Evolutionary conservation across 2,329 filamentous ascomycete genomes (phyloP).

Genomic region (Diaporthe citri): DNA sequence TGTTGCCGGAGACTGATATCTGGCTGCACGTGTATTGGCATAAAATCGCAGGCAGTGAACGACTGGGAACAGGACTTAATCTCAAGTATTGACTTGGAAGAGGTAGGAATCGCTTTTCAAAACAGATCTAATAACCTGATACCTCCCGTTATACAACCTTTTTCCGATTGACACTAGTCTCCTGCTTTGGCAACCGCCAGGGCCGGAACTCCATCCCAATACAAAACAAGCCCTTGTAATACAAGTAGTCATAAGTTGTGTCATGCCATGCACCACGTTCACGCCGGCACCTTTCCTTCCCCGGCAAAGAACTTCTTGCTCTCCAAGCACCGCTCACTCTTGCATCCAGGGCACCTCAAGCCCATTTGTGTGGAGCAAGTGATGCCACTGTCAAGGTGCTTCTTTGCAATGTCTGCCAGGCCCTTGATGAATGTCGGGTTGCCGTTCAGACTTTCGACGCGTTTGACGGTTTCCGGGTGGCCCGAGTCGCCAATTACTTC

Average conservation of each 20-base stretch:
- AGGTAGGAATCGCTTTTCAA: background rate
- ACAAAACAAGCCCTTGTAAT: background rate
- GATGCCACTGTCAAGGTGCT: slow-evolving; percentile 78
- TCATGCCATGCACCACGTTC: background rate
- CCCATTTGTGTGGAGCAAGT: slow-evolving; percentile 87
- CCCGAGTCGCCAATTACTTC: slow-evolving; percentile 94
- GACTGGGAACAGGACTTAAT: background rate
- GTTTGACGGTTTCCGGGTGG: slow-evolving; percentile 83
- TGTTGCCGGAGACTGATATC: background rate
- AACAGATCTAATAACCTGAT: background rate
- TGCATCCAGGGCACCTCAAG: slow-evolving; percentile 92
- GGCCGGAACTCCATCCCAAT: slow-evolving; percentile 1
- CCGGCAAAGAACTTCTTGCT: slow-evolving; percentile 76
- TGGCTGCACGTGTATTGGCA: no score
- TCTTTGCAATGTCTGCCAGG: slow-evolving; percentile 86
- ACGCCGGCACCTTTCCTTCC: slow-evolving; percentile 30
- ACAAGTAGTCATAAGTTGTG: background rate
- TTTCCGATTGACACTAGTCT: background rate
- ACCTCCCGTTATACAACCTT: background rate
- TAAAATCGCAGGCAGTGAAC: background rate
- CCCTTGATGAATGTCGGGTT: slow-evolving; percentile 91
- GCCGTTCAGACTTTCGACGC: slow-evolving; percentile 92
- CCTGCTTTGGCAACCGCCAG: no score
- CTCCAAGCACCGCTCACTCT: slow-evolving; percentile 87
- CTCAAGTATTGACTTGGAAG: background rate